Percentiles rank a stretch among this genome's conserved stretches.
Evolutionary conservation across 192 early-diverging fungal genomes (phyloP).

Genomic region (Lunasporangiospora selenospora): DNA sequence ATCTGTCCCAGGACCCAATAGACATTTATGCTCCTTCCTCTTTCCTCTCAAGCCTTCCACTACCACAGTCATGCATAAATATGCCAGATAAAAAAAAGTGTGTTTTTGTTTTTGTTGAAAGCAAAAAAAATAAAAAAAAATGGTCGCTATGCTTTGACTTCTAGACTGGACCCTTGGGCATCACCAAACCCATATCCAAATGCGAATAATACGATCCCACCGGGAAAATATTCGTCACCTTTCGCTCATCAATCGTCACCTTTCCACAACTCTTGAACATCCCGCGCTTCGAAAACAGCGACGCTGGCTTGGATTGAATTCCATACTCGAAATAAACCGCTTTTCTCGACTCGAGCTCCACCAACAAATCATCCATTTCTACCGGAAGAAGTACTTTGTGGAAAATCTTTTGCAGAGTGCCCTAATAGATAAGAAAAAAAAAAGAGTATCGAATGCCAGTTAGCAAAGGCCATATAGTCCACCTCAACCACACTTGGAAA

Average conservation of each 20-base stretch:
- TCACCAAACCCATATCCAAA: slow-evolving; percentile 20
- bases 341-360: slow-evolving; percentile 21
- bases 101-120: not conserved
- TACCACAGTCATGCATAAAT: too few relatives aligned
- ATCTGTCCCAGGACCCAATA: not conserved
- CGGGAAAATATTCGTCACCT: slow-evolving; percentile 24
- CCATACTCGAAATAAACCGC: slow-evolving; percentile 10
- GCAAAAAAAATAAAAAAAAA: not conserved
- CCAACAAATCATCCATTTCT: slow-evolving; percentile 29
- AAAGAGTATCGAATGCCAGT: not conserved
- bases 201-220: slow-evolving; percentile 19
- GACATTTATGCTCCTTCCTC: not conserved
- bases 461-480: not conserved
- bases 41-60: too few relatives aligned
- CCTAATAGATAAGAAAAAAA: slow-evolving; percentile 1
- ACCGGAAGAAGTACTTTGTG: slow-evolving; percentile 19
- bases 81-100: too few relatives aligned
- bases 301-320: slow-evolving; percentile 5
- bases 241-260: slow-evolving; percentile 32
- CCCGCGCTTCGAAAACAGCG: slow-evolving; percentile 25
- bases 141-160: not conserved
- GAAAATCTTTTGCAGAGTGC: slow-evolving; percentile 3
- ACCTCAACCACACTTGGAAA: not conserved
- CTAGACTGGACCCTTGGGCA: not conserved
- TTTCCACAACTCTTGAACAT: slow-evolving; percentile 7